phyloP scores from a whole-genome alignment of 2,329 filamentous ascomycete genomes.

The Pseudogymnoascus sp. region DNA sequence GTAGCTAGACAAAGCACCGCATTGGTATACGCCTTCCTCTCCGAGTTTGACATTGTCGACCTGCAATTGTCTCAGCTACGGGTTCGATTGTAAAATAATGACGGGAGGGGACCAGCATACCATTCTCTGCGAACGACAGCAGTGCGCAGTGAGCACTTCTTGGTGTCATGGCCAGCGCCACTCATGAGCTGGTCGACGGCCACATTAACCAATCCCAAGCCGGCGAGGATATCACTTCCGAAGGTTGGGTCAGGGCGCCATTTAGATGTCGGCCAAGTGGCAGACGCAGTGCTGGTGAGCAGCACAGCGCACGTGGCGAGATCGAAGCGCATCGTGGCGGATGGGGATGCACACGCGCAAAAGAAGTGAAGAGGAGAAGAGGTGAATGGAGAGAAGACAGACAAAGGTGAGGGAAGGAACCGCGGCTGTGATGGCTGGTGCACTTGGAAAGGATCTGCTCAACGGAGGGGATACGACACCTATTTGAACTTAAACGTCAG shows the following conservation, averaged over 20 bases:
- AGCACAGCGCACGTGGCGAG: background rate
- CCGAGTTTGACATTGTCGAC: constrained; percentile 18
- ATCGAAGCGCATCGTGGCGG: background rate
- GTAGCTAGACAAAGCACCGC: constrained; percentile 28
- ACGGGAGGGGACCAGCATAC: constrained; percentile 22
- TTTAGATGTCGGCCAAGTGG: background rate
- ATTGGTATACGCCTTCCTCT: constrained; percentile 28
- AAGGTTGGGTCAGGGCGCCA: constrained; percentile 2
- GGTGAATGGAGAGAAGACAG: background rate
- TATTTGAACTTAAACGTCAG: constrained; percentile 7
- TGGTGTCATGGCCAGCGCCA: background rate
- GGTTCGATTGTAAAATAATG: background rate
- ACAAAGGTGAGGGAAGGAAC: background rate
- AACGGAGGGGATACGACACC: constrained; percentile 1
- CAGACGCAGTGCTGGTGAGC: background rate
- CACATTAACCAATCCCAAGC: background rate
- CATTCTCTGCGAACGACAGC: constrained; percentile 36
- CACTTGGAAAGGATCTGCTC: constrained; percentile 1
- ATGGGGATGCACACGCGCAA: background rate
- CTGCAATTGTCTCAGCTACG: constrained; percentile 14
- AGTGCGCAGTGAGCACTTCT: constrained; percentile 31
- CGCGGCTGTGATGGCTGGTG: background rate
- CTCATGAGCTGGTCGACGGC: background rate
- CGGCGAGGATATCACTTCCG: background rate
- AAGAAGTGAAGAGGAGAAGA: background rate